These are phyloP conservation scores for Rutstroemia sp. DNA, from an alignment of 2,329 filamentous ascomycete species.

Conservation along the genomic window DNA sequence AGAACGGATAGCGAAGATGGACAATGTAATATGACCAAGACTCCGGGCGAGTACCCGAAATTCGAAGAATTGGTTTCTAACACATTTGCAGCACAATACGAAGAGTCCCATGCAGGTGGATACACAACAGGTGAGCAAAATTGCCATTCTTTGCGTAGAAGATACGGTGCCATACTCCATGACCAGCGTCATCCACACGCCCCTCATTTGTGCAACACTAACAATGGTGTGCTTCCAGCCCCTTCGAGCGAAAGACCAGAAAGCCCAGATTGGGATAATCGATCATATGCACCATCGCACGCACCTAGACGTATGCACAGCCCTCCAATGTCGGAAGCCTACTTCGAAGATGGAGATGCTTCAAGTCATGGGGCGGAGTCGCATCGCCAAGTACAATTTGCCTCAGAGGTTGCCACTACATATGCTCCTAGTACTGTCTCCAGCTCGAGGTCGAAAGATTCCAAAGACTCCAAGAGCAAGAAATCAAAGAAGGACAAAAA, in stretches of 20 bases:
- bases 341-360: background rate
- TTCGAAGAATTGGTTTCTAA: too few relatives aligned
- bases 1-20: background rate
- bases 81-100: too few relatives aligned
- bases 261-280: background rate
- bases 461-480: background rate
- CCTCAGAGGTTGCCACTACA: slow-evolving; percentile 5
- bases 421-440: background rate
- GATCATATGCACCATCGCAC: background rate
- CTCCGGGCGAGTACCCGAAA: too few relatives aligned
- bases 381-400: slow-evolving; percentile 13
- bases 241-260: background rate
- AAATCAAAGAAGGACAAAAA: slow-evolving; percentile 3
- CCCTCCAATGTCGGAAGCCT: background rate
- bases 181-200: background rate
- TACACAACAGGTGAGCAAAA: too few relatives aligned
- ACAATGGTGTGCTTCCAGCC: background rate
- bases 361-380: slow-evolving; percentile 1
- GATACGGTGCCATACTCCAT: too few relatives aligned
- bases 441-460: slow-evolving; percentile 6
- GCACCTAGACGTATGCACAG: background rate
- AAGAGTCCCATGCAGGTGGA: too few relatives aligned
- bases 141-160: too few relatives aligned
- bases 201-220: background rate
- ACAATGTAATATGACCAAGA: background rate